Conservation (phyloP, 352 stramenopile genomes). For the Globisporangium polare region DNA sequence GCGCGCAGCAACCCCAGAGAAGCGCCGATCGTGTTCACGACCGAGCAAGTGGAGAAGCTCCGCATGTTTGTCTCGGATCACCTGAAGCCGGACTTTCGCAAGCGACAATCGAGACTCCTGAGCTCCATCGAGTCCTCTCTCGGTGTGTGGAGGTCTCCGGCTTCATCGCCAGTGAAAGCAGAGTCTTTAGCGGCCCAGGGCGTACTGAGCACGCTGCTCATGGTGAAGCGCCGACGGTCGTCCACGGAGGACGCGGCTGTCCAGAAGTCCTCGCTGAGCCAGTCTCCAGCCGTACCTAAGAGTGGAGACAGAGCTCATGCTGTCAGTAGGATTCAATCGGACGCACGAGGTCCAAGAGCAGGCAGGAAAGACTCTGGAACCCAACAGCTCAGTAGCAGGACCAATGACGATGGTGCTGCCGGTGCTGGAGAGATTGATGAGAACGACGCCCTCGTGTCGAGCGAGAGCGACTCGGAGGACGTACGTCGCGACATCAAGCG, state of each 20-base stretch:
- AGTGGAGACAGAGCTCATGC: not conserved
- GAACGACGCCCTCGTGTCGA: conserved; percentile 20
- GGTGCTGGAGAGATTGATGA: conserved; percentile 4
- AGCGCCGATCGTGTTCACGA: conserved; percentile 19
- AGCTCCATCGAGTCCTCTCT: not conserved
- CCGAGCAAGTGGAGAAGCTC: conserved; percentile 27
- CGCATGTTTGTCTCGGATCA: conserved; percentile 30
- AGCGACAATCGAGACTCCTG: conserved; percentile 4
- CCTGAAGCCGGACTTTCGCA: not conserved
- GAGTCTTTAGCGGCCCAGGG: not conserved
- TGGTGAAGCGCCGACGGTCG: not conserved
- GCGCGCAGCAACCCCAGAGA: conserved; percentile 9
- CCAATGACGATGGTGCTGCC: not conserved
- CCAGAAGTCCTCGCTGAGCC: not conserved
- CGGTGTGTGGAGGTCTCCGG: not conserved
- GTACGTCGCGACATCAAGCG: conserved; percentile 35
- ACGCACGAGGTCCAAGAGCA: no score
- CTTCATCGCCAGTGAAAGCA: not conserved
- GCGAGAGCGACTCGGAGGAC: conserved; percentile 17
- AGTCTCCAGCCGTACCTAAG: not conserved
- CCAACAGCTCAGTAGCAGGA: not conserved
- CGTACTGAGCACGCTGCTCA: not conserved
- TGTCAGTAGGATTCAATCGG: not conserved
- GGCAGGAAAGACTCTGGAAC: not conserved
- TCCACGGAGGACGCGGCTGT: not conserved